phyloP scores from a whole-genome alignment of 1,139 yeast species.

The Geotrichum fermentans region DNA sequence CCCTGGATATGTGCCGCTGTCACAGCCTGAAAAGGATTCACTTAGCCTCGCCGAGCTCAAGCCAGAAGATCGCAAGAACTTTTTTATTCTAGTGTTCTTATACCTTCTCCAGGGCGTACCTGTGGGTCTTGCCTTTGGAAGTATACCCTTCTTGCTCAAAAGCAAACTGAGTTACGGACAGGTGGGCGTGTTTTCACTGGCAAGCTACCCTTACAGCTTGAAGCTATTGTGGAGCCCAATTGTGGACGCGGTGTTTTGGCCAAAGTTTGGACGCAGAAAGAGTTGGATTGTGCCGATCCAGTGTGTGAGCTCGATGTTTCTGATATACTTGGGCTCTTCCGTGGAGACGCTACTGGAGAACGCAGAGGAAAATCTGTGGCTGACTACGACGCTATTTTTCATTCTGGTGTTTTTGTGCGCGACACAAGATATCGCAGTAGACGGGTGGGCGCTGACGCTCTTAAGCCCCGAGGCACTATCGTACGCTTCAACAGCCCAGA shows the following conservation, averaged over 20 bases:
- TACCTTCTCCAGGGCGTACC: constrained; percentile 92
- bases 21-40: constrained; percentile 3
- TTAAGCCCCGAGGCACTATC: constrained; percentile 72
- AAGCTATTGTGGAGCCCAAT: constrained; percentile 94
- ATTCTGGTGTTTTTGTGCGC: constrained; percentile 82
- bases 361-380: constrained; percentile 51
- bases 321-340: constrained; percentile 57
- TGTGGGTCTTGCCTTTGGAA: constrained; percentile 92
- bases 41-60: constrained; percentile 26
- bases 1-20: constrained; percentile 8
- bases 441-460: constrained; percentile 96
- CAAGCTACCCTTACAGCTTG: constrained; percentile 90
- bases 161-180: constrained; percentile 80
- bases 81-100: constrained; percentile 61
- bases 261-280: constrained; percentile 70
- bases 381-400: constrained; percentile 64
- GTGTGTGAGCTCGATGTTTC: constrained; percentile 61
- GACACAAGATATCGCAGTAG: constrained; percentile 97
- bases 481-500: constrained; percentile 95
- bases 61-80: constrained; percentile 50
- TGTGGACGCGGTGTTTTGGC: constrained; percentile 77
- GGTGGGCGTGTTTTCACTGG: constrained; percentile 84
- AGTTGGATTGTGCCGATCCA: constrained; percentile 96
- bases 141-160: constrained; percentile 86
- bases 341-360: constrained; percentile 54